Conservation (phyloP, 2,329 filamentous ascomycete species). For the Aspergillus ibericus region DNA sequence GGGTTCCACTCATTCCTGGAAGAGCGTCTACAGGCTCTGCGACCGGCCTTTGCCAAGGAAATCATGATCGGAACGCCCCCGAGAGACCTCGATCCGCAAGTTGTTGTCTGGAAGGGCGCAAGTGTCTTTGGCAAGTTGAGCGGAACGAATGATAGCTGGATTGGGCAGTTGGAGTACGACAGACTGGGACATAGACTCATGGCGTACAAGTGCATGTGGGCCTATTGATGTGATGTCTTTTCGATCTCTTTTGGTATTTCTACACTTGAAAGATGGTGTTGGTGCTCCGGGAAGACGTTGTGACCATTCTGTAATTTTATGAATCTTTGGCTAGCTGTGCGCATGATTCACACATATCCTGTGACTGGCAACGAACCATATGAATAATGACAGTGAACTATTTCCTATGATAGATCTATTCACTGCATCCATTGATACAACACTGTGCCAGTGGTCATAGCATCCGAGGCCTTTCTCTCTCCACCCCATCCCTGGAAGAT, state of each 20-base stretch:
- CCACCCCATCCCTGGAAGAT: not conserved
- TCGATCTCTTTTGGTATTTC: slow-evolving; percentile 10
- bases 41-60: slow-evolving; percentile 63
- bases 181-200: slow-evolving; percentile 76
- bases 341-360: not conserved
- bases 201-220: slow-evolving; percentile 75
- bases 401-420: not conserved
- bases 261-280: slow-evolving; percentile 10
- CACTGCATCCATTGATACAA: not conserved
- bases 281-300: slow-evolving; percentile 8
- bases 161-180: slow-evolving; percentile 84
- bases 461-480: not conserved
- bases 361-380: not conserved
- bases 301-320: slow-evolving; percentile 13
- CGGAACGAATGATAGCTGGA: slow-evolving; percentile 90
- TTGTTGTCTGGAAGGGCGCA: slow-evolving; percentile 97
- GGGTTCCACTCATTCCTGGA: slow-evolving; percentile 82
- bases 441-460: no score
- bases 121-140: slow-evolving; percentile 91
- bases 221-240: slow-evolving; percentile 44
- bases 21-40: slow-evolving; percentile 69
- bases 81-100: slow-evolving; percentile 91
- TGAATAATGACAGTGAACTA: slow-evolving; percentile 1
- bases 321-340: slow-evolving; percentile 7
- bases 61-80: slow-evolving; percentile 70